Evolutionary conservation across 371 early-diverging fungal species (phyloP), one percentile per base, ranked within the genome.

Genomic region (Paramicrosporidium saccamoebae): DNA sequence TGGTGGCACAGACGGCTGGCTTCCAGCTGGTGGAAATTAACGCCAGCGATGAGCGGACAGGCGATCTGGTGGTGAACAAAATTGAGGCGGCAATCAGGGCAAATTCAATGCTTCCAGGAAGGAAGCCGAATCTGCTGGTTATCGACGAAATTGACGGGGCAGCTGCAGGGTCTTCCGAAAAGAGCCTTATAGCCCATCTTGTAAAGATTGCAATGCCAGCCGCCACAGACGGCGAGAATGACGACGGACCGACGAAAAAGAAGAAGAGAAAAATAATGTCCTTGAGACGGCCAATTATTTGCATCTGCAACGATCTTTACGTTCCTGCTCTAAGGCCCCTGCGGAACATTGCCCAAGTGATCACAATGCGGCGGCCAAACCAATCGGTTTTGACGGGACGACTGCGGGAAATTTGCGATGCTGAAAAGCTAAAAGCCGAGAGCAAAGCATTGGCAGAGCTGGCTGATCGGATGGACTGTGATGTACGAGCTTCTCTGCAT

Each of bases 131-230:
- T 27, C 32, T 82, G 11, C 36, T 88, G 10, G 56, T 92, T 16
- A 71, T 92, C 30, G 94, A 92, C 39, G 94, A 88, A 42, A 77
- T 92, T 30, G 94, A 92, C 42, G 94, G 94, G 17, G 86, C 62
- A 0, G 65, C 68, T 17, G 37, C 50, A 1, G 52, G 60, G 5
- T 11, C 21, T 8, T n/a, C 16, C 19, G 13, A 30, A 9, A 32
- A 32, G 12, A 2, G 12, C 4, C 11, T 9, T 14, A 7, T 10
- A 11, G 2, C 11, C 18, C 4, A 9, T 20, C n/a, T 17, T 2
- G 2, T 6, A n/a, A n/a, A n/a, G n/a, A n/a, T 20, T 1, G 19
- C 26, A 20, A 24, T 33, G 5, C 17, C 24, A 7, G 2, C 10
- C 16, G 8, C 10, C 5, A 19, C 3, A 4, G 24, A 27, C n/a